Evolutionary conservation across 371 early-diverging fungal species (phyloP), one percentile per base, ranked within the genome.

Genomic region (Dichotomocladium elegans): DNA sequence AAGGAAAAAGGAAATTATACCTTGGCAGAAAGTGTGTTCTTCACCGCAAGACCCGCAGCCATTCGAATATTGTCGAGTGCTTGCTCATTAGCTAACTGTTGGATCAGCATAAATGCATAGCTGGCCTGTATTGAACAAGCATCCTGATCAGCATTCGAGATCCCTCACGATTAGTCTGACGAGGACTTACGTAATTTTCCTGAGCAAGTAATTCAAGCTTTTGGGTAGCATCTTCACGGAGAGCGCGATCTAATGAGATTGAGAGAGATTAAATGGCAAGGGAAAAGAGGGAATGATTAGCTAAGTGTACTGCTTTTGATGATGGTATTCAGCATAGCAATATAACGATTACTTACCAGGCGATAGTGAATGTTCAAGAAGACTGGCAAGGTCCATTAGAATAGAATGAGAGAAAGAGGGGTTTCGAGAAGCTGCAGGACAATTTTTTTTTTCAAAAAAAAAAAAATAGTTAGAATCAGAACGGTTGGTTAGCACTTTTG

Each of bases 31-130:
- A 97, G 66, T 41, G 90, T 79, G 65, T 97, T 97, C 82, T 97
- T 97, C 57, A 97, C 68, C 28, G 88, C 87, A 57, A 97, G 72
- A 73, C 92, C 98, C 35, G 96, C 94, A 25, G 90, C 83, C 47
- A 69, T 74, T 50, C 93, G 82, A 65, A 91, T 81, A 43, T 76
- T 60, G 21, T 80, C 66, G 35, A 70, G 71, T 47, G 70, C 74
- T 56, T 77, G 74, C 63, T 91, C 93, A 61, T 81, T 92, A 29
- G 83, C 81, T 35, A 97, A 82, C 66, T 94, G 92, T 59, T 89
- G 87, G 58, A 82, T 77, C 35, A 96, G 78, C 64, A 84, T 64
- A 40, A 80, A 74, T 59, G 85, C 72, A 79, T 91, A 96, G 52
- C 76, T 77, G 40, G 89, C 68, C 95, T 94, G 74, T 15, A 37